These are phyloP conservation scores for Cercospora zeina DNA, from an alignment of 2,329 filamentous ascomycete species.

Conservation along the genomic window DNA sequence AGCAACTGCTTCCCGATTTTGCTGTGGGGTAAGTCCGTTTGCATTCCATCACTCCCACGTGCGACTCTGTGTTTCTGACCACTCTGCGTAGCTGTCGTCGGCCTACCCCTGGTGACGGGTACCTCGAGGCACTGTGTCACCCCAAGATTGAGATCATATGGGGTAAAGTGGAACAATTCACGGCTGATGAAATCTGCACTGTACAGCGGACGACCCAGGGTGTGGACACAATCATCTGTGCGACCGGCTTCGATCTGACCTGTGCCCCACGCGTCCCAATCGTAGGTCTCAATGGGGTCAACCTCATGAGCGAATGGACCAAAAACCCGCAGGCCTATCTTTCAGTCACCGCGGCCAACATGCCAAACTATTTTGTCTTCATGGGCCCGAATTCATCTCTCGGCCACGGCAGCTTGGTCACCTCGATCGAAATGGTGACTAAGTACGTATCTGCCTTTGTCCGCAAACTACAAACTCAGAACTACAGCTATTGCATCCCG, in stretches of 20 bases:
- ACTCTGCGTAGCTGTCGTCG: conserved; percentile 50
- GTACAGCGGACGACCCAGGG: conserved; percentile 46
- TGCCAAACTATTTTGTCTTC: conserved; percentile 47
- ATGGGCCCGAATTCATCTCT: too few relatives aligned
- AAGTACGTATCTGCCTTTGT: too few relatives aligned
- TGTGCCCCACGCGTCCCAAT: conserved; percentile 48
- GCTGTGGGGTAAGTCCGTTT: too few relatives aligned
- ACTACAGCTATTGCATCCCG: too few relatives aligned
- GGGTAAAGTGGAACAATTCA: too few relatives aligned
- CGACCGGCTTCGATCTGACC: conserved; percentile 48
- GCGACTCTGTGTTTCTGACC: too few relatives aligned
- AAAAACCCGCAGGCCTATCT: conserved; percentile 45
- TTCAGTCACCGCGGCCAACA: conserved; percentile 45
- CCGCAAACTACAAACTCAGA: too few relatives aligned
- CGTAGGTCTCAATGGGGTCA: conserved; percentile 45
- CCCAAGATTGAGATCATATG: conserved; percentile 54
- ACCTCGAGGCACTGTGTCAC: conserved; percentile 54
- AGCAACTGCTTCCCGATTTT: too few relatives aligned
- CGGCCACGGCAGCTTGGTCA: too few relatives aligned
- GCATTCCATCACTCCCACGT: too few relatives aligned
- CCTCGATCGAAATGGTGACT: too few relatives aligned
- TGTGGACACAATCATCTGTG: conserved; percentile 50
- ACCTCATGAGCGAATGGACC: conserved; percentile 45
- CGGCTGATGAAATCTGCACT: conserved; percentile 49
- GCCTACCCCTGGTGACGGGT: conserved; percentile 54